Evolutionary conservation across 768 basidiomycete genomes (phyloP), one percentile per base, ranked within the genome.

Genomic region (Rhodotorula kratochvilovae): DNA sequence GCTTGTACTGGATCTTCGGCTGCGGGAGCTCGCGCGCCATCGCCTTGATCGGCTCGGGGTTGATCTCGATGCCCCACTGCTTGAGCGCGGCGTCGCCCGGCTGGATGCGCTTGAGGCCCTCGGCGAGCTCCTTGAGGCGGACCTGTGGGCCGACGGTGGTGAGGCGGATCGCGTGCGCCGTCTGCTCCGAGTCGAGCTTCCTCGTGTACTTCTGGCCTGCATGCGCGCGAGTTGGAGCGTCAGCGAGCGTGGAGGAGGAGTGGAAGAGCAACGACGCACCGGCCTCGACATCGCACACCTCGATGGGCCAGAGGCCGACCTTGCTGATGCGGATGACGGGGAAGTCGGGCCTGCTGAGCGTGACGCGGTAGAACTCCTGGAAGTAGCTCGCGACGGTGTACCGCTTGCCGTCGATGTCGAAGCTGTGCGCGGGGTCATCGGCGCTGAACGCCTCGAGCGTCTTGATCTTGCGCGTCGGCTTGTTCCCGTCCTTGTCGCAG

Each of bases 321-420:
- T 71, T 68, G 29, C 67, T 66, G 50, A 76, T 66, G 35, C 53
- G 33, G 17, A 76, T 61, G 61, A 63, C 65, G 3, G 72, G 75
- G 35, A 27, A 70, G 39, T 60, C 57, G 42, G 75, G 75, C 50
- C 43, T 53, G 56, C 50, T 36, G 43, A 76, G 61, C 5, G 19
- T 45, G 57, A 65, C 55, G 61, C 57, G 57, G 55, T 76, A 68
- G 42, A 33, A 23, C 12, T 21, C 0, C 56, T 39, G 35, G 64
- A 76, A 76, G 67, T 71, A 76, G 10, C 50, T 6, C 29, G 19
- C 42, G 36, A 67, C 43, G 17, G 57, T 51, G 36, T 55, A 23
- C 33, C 27, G 48, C 42, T 51, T 25, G 17, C 56, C 56, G 13
- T 67, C 63, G 21, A 23, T n/a, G 48, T 63, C 50, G 29, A 63